Evolutionary conservation across 2,329 filamentous ascomycete species (phyloP), one percentile per base, ranked within the genome.

Genomic region (Cryoendolithus antarcticus): DNA sequence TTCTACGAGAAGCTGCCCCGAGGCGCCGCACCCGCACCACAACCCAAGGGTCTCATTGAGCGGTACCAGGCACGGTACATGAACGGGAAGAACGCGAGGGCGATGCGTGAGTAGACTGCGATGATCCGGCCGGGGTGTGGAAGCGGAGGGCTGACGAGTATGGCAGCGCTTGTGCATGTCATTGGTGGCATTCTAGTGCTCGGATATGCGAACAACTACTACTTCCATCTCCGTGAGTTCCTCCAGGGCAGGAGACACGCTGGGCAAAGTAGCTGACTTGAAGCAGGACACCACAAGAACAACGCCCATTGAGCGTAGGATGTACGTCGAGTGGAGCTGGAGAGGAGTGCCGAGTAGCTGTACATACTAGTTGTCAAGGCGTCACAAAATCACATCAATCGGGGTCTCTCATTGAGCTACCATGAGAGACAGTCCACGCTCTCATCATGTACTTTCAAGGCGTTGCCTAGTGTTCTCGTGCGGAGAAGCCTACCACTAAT

Each of bases 1-100:
- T 96, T 98, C 77, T 98, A 98, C 77, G 86, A 93, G 73, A 93
- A 89, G 69, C 86, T 98, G 44, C 91, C 93, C 62, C 86, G 88
- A 61, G 93, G 91, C 56, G 67, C 84, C 54, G 88, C 88, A 58
- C 88, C 91, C 57, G 79, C 86, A 65, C 65, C 77, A 54, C 78
- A 93, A 75, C 67, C 82, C 52, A 83, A 77, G 60, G 89, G 91
- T 55, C 70, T 93, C 46, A 68, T 94, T 58, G 83, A 80, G 59
- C 77, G 85, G 66, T 98, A 98, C 75, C 84, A 91, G 63, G 67
- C 67, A 51, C 67, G 69, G 50, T 88, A 98, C 77, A 94, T 98
- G 63, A 45, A 31, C 31, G 88, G 88, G 70, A 89, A 94, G 74
- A 95, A 95, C 64, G 66, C 84, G 49, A 84, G 83, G 47, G 81